phyloP scores from a whole-genome alignment of 2,329 filamentous ascomycete genomes.

The Anthostomella pinea region DNA sequence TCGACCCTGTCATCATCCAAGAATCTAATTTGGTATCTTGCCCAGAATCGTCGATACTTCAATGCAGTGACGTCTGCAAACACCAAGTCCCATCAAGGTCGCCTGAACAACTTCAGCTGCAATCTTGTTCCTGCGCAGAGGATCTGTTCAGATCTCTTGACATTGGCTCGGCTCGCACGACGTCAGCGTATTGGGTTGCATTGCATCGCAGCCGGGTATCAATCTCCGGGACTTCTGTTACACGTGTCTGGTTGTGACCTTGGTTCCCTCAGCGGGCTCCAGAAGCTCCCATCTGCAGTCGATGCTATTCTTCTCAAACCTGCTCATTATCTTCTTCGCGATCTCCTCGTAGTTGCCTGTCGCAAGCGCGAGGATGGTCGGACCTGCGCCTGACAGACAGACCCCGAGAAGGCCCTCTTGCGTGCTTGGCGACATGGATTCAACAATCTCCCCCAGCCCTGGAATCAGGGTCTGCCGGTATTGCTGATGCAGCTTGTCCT shows the following conservation, averaged over 20 bases:
- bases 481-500: conserved; percentile 96
- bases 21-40: no score
- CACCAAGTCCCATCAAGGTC: no score
- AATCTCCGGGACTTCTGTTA: no score
- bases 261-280: conserved; percentile 75
- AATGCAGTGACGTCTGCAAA: no score
- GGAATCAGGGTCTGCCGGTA: conserved; percentile 92
- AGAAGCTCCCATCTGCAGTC: conserved; percentile 83
- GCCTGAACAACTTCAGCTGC: no score
- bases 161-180: no score
- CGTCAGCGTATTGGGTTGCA: no score
- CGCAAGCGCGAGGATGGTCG: conserved; percentile 89
- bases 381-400: conserved; percentile 90
- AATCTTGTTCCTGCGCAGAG: no score
- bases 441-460: conserved; percentile 83
- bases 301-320: conserved; percentile 72
- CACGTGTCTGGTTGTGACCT: conserved; percentile 21
- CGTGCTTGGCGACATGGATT: conserved; percentile 82
- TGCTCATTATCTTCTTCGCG: conserved; percentile 71
- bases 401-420: conserved; percentile 90
- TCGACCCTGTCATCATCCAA: no score
- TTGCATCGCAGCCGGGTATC: no score
- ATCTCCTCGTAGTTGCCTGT: conserved; percentile 88
- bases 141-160: no score
- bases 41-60: no score